These are phyloP conservation scores for Pseudogymnoascus destructans DNA, from an alignment of 2,329 filamentous ascomycete genomes.

Conservation along the genomic window DNA sequence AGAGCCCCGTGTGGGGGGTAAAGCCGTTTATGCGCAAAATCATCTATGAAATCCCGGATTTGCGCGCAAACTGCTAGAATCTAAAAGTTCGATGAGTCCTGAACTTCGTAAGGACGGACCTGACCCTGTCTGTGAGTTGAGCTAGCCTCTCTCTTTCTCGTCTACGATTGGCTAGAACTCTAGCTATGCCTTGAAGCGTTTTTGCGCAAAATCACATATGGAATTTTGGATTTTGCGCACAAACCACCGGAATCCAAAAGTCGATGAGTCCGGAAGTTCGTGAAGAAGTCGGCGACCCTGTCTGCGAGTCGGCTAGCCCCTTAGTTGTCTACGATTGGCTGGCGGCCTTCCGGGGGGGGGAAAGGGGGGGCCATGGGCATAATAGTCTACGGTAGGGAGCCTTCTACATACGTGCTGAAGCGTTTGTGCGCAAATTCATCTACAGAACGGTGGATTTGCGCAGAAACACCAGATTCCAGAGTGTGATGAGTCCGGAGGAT, in stretches of 20 bases:
- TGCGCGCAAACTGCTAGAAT: neutral
- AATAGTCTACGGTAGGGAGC: neutral
- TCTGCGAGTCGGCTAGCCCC: neutral
- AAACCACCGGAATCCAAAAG: neutral
- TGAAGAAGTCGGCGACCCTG: neutral
- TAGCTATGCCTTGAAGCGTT: too few species aligned
- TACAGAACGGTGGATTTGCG: neutral
- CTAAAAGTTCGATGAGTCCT: neutral
- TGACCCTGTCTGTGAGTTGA: neutral
- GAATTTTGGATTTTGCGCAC: neutral
- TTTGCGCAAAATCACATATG: neutral
- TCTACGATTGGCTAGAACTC: too few species aligned
- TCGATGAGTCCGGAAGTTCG: neutral
- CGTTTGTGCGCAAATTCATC: neutral
- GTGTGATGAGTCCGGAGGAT: neutral
- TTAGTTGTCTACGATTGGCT: neutral
- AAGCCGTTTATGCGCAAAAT: neutral
- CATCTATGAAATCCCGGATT: neutral
- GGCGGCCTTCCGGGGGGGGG: too few species aligned
- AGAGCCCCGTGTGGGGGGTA: too few species aligned
- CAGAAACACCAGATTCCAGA: neutral
- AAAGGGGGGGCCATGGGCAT: neutral
- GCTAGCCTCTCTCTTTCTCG: too few species aligned
- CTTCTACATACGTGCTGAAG: neutral
- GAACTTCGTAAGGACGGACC: neutral